These are phyloP conservation scores for Ogataea polymorpha DNA, from an alignment of 805 yeast species.

Conservation along the genomic window DNA sequence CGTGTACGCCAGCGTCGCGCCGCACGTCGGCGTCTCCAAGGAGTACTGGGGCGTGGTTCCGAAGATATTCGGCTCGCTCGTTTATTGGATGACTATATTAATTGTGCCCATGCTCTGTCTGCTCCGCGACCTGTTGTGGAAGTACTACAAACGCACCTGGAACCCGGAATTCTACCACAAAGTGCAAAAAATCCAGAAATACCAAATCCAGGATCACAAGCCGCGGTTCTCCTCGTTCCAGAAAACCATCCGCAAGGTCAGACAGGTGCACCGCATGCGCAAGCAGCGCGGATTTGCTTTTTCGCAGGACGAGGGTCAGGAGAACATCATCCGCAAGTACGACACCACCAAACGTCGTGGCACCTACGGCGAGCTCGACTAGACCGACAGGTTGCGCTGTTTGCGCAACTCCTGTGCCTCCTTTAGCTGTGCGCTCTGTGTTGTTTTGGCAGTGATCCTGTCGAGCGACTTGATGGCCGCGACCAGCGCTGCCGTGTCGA, in stretches of 20 bases:
- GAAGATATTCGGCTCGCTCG: slow-evolving; percentile 70
- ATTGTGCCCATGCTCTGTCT: slow-evolving; percentile 77
- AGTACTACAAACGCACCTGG: slow-evolving; percentile 88
- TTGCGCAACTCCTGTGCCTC: slow-evolving; percentile 1
- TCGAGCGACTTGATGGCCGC: slow-evolving; percentile 7
- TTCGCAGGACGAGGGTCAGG: slow-evolving; percentile 94
- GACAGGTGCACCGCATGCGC: slow-evolving; percentile 97
- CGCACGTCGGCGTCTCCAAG: slow-evolving; percentile 71
- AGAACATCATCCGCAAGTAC: slow-evolving; percentile 84
- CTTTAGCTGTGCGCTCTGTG: slow-evolving; percentile 3
- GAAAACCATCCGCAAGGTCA: slow-evolving; percentile 91
- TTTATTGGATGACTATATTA: slow-evolving; percentile 80
- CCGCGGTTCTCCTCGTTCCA: slow-evolving; percentile 98
- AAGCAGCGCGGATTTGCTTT: slow-evolving; percentile 98
- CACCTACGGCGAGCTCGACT: slow-evolving; percentile 32
- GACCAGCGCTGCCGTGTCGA: slow-evolving; percentile 2
- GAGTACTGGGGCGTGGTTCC: slow-evolving; percentile 81
- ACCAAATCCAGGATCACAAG: slow-evolving; percentile 85
- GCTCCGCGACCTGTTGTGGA: slow-evolving; percentile 88
- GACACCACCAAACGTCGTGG: slow-evolving; percentile 78
- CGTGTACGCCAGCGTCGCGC: slow-evolving; percentile 80
- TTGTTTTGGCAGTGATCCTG: not conserved
- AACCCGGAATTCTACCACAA: slow-evolving; percentile 90
- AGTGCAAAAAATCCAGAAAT: slow-evolving; percentile 95
- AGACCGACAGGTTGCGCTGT: not conserved